Percentiles rank a stretch among this genome's conserved stretches.
Conservation (phyloP, 495 filamentous ascomycete genomes). For the Penicillium canescens region DNA sequence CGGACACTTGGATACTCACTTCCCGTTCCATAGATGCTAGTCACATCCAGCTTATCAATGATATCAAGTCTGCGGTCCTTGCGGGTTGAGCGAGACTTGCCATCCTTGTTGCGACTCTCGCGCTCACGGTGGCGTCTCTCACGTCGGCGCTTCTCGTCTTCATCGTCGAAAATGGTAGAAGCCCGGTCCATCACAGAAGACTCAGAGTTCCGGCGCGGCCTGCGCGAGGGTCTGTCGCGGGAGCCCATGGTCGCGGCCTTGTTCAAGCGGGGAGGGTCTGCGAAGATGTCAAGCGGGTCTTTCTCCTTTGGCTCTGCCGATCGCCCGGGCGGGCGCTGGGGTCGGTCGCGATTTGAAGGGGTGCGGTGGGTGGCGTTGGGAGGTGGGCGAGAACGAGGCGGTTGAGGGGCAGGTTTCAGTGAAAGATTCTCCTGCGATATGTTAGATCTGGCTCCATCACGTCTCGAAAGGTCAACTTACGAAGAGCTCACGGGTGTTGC, state of each 20-base stretch:
- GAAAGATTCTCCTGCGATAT: constrained; percentile 41
- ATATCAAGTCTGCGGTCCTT: constrained; percentile 74
- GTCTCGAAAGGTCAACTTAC: constrained; percentile 56
- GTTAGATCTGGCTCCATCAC: constrained; percentile 4
- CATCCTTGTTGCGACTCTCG: constrained; percentile 60
- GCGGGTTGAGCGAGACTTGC: constrained; percentile 44
- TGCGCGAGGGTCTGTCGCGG: constrained; percentile 38
- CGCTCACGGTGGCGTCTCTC: constrained; percentile 74
- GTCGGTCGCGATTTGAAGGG: constrained; percentile 26
- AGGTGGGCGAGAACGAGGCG: constrained; percentile 41
- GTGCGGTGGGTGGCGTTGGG: constrained; percentile 37
- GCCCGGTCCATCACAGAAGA: constrained; percentile 77
- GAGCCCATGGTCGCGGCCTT: constrained; percentile 29
- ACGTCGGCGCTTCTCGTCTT: constrained; percentile 73
- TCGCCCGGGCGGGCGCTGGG: constrained; percentile 26
- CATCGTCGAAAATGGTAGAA: constrained; percentile 60
- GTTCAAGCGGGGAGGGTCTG: constrained; percentile 49
- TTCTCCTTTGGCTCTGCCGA: constrained; percentile 28
- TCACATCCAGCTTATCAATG: constrained; percentile 97
- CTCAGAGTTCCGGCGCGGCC: constrained; percentile 87
- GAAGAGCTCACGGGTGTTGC: constrained; percentile 81
- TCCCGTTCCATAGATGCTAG: constrained; percentile 93
- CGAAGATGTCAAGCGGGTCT: constrained; percentile 59
- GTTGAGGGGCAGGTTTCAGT: constrained; percentile 36
- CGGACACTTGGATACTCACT: constrained; percentile 55